These are phyloP conservation scores for Nidularia pulvinata DNA, from an alignment of 768 basidiomycete species.

Conservation along the genomic window DNA sequence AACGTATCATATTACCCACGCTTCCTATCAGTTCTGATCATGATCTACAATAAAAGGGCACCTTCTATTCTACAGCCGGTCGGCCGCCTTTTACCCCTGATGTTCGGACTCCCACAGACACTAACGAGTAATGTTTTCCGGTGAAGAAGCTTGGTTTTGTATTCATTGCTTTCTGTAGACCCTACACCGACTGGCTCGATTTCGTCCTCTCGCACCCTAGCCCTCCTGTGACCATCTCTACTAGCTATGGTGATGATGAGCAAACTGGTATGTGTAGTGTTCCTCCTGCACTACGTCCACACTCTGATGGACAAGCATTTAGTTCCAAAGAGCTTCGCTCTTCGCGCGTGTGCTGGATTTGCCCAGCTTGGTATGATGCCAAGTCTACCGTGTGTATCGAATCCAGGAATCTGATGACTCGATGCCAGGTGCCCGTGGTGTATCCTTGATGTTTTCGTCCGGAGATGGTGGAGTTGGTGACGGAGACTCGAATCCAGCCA, in stretches of 20 bases:
- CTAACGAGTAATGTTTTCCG: slow-evolving; percentile 29
- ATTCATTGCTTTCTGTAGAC: slow-evolving; percentile 10
- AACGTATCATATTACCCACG: background rate
- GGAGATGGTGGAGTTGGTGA: slow-evolving; percentile 73
- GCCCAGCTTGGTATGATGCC: slow-evolving; percentile 50
- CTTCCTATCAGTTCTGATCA: background rate
- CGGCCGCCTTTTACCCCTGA: slow-evolving; percentile 58
- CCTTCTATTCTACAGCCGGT: slow-evolving; percentile 63
- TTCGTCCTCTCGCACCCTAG: slow-evolving; percentile 41
- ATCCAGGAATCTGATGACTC: background rate
- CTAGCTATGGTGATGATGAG: slow-evolving; percentile 70
- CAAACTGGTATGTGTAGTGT: slow-evolving; percentile 46
- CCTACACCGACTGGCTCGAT: slow-evolving; percentile 52
- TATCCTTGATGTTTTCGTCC: slow-evolving; percentile 62
- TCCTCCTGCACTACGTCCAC: background rate
- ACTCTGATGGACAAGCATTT: background rate
- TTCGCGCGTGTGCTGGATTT: slow-evolving; percentile 52
- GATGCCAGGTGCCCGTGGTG: slow-evolving; percentile 56
- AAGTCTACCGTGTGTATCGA: background rate
- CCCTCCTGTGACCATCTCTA: slow-evolving; percentile 61
- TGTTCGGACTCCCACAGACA: slow-evolving; percentile 25
- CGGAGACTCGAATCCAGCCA: slow-evolving; percentile 45
- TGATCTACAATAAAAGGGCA: slow-evolving; percentile 20
- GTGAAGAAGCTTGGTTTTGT: slow-evolving; percentile 5
- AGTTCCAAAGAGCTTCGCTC: slow-evolving; percentile 58